These are phyloP conservation scores for Mucor sp. DNA, from an alignment of 371 early-diverging fungal genomes.

Conservation along the genomic window DNA sequence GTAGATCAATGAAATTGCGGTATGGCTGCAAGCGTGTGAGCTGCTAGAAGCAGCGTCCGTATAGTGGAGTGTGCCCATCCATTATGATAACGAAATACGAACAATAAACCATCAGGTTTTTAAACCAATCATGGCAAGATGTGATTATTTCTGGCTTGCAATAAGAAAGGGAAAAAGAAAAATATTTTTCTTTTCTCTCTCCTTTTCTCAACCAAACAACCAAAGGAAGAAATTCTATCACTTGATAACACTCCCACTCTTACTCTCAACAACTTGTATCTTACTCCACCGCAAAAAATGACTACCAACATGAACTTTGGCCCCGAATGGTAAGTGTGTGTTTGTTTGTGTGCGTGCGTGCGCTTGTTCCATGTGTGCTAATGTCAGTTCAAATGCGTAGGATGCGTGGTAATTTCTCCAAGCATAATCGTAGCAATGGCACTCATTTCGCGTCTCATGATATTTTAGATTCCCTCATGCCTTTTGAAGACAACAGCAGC, in stretches of 20 bases:
- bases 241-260: background rate
- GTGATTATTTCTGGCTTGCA: constrained; percentile 3
- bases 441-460: constrained; percentile 18
- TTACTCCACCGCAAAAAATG: constrained; percentile 29
- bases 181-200: background rate
- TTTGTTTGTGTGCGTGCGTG: background rate
- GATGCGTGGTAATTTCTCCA: constrained; percentile 51
- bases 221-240: background rate
- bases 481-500: constrained; percentile 15
- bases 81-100: background rate
- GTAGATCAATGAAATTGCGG: background rate
- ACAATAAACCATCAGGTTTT: background rate
- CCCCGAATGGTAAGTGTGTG: constrained; percentile 72
- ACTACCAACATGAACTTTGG: constrained; percentile 85
- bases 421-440: constrained; percentile 28
- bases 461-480: constrained; percentile 10
- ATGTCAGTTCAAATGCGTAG: constrained; percentile 20
- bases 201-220: background rate
- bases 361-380: background rate
- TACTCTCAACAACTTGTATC: background rate
- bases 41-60: background rate
- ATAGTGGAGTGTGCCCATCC: background rate
- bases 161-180: background rate
- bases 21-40: background rate
- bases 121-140: constrained; percentile 2